Base-by-base conservation (phyloP, 106 monocot species). In the Dactylorhiza incarnata region DNA sequence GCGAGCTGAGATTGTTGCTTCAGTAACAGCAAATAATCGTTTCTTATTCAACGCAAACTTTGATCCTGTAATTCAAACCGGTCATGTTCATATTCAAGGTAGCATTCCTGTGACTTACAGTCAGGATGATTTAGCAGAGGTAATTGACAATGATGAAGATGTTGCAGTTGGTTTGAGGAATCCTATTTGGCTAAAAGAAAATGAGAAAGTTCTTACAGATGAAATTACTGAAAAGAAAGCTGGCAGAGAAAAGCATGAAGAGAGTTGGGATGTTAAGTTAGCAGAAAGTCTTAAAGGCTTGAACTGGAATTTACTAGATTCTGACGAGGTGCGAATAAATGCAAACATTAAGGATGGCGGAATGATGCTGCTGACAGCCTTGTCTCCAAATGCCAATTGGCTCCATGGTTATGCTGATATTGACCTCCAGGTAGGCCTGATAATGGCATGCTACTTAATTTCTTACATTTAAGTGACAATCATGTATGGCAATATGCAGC, bases 341-440 rank as follows among this genome's bases (percentile, higher is more conserved):
- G 85, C 91, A 59, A 94, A 99, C 75, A 91, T 99, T 67, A 99
- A 94, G 90, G 99, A 99, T 89, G 99, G 99, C 2, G 99, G 99
- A n/a, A 99, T 99, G 99, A 86, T 83, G 83, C 56, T 99, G 49
- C 76, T 99, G 76, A 99, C 99, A 61, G 99, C 99, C 37, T 84
- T 99, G 72, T 83, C 83, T 76, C 99, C 94, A 72, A 85, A 94
- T 85, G 89, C 88, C 61, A 90, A 85, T 46, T 99, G 99, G 99
- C 87, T 99, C 75, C 91, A 99, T 82, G 99, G 99, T 22, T 88
- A 91, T 88, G 99, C 99, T 74, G 99, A 99, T 73, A 78, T 99
- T 85, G 81, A 85, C 73, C 91, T 99, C 74, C 94, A 99, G 91
- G 99, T 99, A 80, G 26, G 83, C 68, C 49, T 52, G 49, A 16